phyloP scores from a whole-genome alignment of 176 grass and related monocot genomes.

The Metroxylon sagu region DNA sequence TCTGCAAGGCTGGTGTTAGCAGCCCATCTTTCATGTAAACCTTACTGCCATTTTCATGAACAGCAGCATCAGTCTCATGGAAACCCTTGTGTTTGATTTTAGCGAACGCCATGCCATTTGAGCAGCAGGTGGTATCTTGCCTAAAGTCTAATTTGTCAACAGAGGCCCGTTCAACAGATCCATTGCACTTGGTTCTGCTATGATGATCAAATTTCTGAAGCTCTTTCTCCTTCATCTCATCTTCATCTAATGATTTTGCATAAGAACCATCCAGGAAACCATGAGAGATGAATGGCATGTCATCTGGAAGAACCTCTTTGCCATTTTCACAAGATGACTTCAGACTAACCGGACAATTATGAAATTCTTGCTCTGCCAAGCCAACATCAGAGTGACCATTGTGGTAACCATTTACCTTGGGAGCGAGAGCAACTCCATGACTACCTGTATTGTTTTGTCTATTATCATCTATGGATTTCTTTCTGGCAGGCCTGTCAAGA shows the following conservation, averaged over 20 bases:
- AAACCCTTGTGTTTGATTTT: neutral
- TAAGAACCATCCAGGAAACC: constrained; percentile 36
- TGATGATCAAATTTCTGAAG: neutral
- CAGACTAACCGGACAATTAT: constrained; percentile 2
- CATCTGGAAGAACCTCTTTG: constrained; percentile 26
- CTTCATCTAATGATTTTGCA: constrained; percentile 17
- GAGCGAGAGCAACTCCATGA: constrained; percentile 14
- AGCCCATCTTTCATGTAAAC: constrained; percentile 20
- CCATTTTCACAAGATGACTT: constrained; percentile 13
- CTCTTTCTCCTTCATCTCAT: neutral
- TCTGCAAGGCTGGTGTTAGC: neutral
- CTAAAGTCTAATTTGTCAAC: neutral
- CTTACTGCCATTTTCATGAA: neutral
- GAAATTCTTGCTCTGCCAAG: neutral
- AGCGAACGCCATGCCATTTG: neutral
- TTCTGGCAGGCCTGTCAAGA: constrained; percentile 37
- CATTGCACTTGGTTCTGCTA: neutral
- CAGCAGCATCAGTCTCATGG: neutral
- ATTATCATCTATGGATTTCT: constrained; percentile 31
- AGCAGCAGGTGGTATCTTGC: neutral
- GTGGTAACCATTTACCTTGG: constrained; percentile 32
- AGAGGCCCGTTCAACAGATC: neutral
- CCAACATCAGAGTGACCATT: constrained; percentile 20
- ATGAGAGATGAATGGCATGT: constrained; percentile 20
- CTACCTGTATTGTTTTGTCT: constrained; percentile 17